phyloP scores from a whole-genome alignment of 2,329 filamentous ascomycete species.

The Acarospora socialis region DNA sequence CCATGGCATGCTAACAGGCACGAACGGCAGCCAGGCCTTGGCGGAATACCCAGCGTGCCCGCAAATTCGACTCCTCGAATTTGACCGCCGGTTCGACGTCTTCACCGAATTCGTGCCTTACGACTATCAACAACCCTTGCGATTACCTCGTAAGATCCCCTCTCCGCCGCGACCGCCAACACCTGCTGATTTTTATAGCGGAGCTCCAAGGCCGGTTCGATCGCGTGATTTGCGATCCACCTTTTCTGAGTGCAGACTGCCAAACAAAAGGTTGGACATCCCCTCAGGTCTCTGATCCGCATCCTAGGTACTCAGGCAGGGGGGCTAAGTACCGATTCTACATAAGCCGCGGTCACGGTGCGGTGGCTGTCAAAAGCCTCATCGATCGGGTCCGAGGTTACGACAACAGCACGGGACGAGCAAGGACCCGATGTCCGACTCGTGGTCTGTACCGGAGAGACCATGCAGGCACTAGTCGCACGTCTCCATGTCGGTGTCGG shows the following conservation, averaged over 20 bases:
- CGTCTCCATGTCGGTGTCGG: conserved; percentile 55
- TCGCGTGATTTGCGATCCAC: conserved; percentile 61
- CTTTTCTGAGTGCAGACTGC: conserved; percentile 67
- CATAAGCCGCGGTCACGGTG: conserved; percentile 60
- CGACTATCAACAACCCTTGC: conserved; percentile 55
- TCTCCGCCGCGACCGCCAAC: conserved; percentile 5
- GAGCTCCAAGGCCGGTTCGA: conserved; percentile 51
- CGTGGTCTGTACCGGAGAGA: conserved; percentile 63
- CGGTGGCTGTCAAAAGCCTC: conserved; percentile 52
- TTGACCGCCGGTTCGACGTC: conserved; percentile 57
- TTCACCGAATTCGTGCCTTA: conserved; percentile 64
- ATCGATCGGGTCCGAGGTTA: conserved; percentile 11
- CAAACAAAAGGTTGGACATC: conserved; percentile 53
- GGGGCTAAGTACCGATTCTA: no score
- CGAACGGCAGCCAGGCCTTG: conserved; percentile 1
- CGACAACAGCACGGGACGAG: conserved; percentile 15
- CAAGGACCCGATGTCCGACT: conserved; percentile 25
- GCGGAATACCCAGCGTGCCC: conserved; percentile 25
- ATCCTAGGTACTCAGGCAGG: no score
- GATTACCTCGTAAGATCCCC: conserved; percentile 40
- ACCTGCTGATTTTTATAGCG: conserved; percentile 20
- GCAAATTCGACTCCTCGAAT: conserved; percentile 54
- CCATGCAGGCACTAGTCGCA: conserved; percentile 50
- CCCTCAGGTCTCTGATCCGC: conserved; percentile 1
- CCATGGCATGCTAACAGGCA: conserved; percentile 2